These are phyloP conservation scores for Graphilbum fragrans DNA, from an alignment of 2,329 filamentous ascomycete species.

Conservation along the genomic window DNA sequence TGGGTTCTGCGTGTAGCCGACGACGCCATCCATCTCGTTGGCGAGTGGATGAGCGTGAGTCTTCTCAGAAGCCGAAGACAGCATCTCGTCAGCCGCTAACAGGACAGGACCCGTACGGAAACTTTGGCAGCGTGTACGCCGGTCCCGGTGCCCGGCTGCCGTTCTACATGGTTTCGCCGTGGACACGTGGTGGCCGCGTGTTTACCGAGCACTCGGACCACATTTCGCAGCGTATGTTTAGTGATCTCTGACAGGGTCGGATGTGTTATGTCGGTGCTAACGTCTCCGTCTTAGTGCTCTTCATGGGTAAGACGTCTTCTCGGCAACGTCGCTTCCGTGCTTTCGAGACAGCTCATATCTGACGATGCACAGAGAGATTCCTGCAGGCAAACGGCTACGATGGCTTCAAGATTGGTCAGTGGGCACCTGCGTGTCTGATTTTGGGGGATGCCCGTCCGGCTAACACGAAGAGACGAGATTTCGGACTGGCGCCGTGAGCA, in stretches of 20 bases:
- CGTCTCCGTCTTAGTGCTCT: neutral
- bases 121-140: constrained; percentile 23
- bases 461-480: constrained; percentile 10
- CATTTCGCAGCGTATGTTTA: constrained; percentile 42
- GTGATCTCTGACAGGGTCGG: constrained; percentile 27
- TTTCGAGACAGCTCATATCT: too few relatives aligned
- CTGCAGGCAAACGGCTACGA: constrained; percentile 19
- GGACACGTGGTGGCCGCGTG: constrained; percentile 39
- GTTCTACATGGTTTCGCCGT: constrained; percentile 42
- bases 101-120: constrained; percentile 27
- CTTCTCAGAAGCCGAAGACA: too few relatives aligned
- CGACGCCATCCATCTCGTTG: too few relatives aligned
- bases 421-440: too few relatives aligned
- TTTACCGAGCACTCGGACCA: constrained; percentile 43
- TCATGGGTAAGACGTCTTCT: neutral
- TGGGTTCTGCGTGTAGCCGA: too few relatives aligned
- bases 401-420: constrained; percentile 10
- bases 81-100: too few relatives aligned
- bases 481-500: constrained; percentile 15
- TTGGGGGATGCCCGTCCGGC: too few relatives aligned
- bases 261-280: neutral
- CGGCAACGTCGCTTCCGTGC: too few relatives aligned
- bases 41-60: too few relatives aligned
- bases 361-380: too few relatives aligned
- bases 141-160: constrained; percentile 34